Evolutionary conservation across 306 rosid species (phyloP), one percentile per base, ranked within the genome.

Genomic region (Lablab purpureus): DNA sequence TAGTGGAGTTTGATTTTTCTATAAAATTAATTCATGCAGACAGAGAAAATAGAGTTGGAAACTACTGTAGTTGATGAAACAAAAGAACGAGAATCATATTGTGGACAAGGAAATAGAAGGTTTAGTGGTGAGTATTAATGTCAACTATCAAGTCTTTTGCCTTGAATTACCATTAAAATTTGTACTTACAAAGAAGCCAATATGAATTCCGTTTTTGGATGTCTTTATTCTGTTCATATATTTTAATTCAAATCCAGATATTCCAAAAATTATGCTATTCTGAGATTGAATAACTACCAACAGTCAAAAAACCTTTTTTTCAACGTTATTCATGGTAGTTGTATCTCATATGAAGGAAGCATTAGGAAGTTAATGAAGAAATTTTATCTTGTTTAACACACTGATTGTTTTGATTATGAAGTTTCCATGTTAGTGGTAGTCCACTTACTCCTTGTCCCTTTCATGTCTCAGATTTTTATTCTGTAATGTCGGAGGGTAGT

Each of bases 51-150:
- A 83, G 98, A 95, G 91, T 81, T 95, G 89, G 99, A 95, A 93
- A 79, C 99, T 76, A 93, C 97, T 73, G 99, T 95, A 30, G 96
- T 95, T 67, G 99, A 95, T 81, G 99, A 95, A 91, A 95, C 99
- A 62, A 95, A 95, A 90, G 99, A 93, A 75, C 98, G 98, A 2
- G 98, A 95, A 76, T 91, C 98, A 74, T 95, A 88, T 73, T 92
- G 97, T 55, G 91, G 90, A 81, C 97, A 92, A 85, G 99, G 92
- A 74, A 87, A 92, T 84, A 76, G 99, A 85, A 87, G 99, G 80
- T 90, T 90, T 80, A 95, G 98, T 65, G 99, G 99, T 95, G 79
- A 85, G 97, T 87, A 27, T 80, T 67, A 69, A n/a, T 54, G 51
- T 76, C 49, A 28, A 47, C 56, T 52, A 32, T 68, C 40, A 62